Conservation (phyloP, 1,284 basidiomycete genomes). For the Phylloboletellus chloephorus region DNA sequence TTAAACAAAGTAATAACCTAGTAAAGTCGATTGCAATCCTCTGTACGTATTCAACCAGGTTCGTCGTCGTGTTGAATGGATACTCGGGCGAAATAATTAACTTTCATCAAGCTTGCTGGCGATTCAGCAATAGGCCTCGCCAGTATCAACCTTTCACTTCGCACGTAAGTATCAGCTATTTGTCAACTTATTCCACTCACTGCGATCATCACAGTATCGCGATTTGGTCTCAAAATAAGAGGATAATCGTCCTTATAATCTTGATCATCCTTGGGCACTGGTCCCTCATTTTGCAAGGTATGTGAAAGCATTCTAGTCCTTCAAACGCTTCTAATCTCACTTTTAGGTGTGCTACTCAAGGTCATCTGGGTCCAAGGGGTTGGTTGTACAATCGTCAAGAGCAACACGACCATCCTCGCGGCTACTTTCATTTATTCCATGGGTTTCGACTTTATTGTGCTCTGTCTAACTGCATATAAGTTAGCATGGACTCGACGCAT, state of each 20-base stretch:
- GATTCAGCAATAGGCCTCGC: constrained; percentile 31
- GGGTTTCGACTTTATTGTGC: constrained; percentile 42
- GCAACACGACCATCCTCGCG: constrained; percentile 38
- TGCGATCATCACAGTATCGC: constrained; percentile 23
- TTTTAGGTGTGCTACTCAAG: constrained; percentile 37
- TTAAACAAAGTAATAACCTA: constrained; percentile 5
- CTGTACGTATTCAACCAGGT: constrained; percentile 35
- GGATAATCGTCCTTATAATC: constrained; percentile 24
- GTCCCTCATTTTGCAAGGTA: constrained; percentile 33
- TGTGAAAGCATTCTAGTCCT: neutral
- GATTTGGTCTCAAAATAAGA: constrained; percentile 34
- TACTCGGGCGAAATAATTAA: neutral
- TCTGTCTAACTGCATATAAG: constrained; percentile 37
- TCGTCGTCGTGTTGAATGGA: constrained; percentile 1
- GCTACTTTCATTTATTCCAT: constrained; percentile 45
- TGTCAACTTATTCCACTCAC: neutral
- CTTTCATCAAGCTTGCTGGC: constrained; percentile 27
- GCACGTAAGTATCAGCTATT: constrained; percentile 23
- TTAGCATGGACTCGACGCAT: constrained; percentile 25
- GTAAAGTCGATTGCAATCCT: constrained; percentile 24
- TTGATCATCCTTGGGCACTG: constrained; percentile 34
- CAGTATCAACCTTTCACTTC: constrained; percentile 33
- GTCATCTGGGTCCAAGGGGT: constrained; percentile 32
- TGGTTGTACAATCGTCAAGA: constrained; percentile 35
- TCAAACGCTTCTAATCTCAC: neutral